These are phyloP conservation scores for Citeromyces nyonsensis DNA, from an alignment of 805 yeast species.

Conservation along the genomic window DNA sequence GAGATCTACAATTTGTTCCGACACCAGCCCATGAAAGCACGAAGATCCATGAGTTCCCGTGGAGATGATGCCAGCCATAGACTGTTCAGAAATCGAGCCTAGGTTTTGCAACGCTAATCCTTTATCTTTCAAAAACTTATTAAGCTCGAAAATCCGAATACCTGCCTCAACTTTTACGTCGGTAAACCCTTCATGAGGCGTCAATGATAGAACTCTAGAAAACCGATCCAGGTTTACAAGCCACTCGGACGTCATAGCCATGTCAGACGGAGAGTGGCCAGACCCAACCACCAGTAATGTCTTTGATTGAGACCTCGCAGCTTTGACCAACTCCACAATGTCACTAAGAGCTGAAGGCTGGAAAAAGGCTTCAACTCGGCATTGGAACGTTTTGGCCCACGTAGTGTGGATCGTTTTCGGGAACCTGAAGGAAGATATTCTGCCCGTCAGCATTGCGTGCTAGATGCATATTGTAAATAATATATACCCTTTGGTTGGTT, in stretches of 20 bases:
- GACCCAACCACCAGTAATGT: slow-evolving; percentile 81
- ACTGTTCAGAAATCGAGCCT: slow-evolving; percentile 89
- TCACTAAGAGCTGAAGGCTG: slow-evolving; percentile 68
- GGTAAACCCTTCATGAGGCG: slow-evolving; percentile 44
- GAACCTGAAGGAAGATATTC: slow-evolving; percentile 11
- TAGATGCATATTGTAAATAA: too few relatives aligned
- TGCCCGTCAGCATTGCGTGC: too few relatives aligned
- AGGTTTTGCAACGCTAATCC: slow-evolving; percentile 78
- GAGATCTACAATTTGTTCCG: slow-evolving; percentile 74
- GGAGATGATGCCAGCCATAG: slow-evolving; percentile 88
- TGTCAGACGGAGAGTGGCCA: slow-evolving; percentile 88
- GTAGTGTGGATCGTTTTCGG: slow-evolving; percentile 36
- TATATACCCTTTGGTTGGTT: too few relatives aligned
- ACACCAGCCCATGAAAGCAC: slow-evolving; percentile 79
- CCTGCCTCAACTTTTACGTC: slow-evolving; percentile 96
- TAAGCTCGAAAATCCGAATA: slow-evolving; percentile 59
- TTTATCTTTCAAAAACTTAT: slow-evolving; percentile 41
- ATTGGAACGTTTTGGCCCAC: slow-evolving; percentile 85
- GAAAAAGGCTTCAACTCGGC: slow-evolving; percentile 63
- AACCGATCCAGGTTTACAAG: slow-evolving; percentile 71
- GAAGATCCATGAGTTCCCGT: slow-evolving; percentile 97
- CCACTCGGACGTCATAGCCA: slow-evolving; percentile 85
- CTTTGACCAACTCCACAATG: slow-evolving; percentile 45
- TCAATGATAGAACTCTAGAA: slow-evolving; percentile 29
- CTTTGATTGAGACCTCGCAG: slow-evolving; percentile 41